Evolutionary conservation across 1,139 yeast genomes (phyloP).

Genomic region (Suhomyces panamericanus): DNA sequence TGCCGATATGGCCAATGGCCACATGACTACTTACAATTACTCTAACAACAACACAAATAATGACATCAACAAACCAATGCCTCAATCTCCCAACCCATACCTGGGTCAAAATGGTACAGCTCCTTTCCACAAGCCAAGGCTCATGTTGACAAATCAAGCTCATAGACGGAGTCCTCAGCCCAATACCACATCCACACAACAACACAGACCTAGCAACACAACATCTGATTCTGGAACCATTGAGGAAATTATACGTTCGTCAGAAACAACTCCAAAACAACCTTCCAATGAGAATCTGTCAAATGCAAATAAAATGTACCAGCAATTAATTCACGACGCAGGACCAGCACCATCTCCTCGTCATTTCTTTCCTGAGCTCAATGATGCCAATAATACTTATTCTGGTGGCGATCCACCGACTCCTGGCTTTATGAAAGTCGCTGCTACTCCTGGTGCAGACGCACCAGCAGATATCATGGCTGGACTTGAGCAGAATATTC

Average conservation of each 20-base stretch:
- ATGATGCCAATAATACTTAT: constrained; percentile 14
- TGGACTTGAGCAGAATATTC: constrained; percentile 46
- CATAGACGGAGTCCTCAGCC: constrained; percentile 18
- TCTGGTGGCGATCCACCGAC: constrained; percentile 14
- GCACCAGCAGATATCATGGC: constrained; percentile 24
- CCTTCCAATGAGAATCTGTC: constrained; percentile 9
- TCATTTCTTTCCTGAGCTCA: constrained; percentile 36
- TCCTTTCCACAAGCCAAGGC: constrained; percentile 36
- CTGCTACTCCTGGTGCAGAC: constrained; percentile 2
- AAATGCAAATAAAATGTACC: constrained; percentile 32
- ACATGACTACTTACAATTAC: constrained; percentile 21
- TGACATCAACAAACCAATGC: background rate
- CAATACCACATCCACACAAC: constrained; percentile 2
- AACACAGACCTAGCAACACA: constrained; percentile 13
- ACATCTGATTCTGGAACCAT: constrained; percentile 28
- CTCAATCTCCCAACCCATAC: constrained; percentile 12
- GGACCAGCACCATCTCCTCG: constrained; percentile 29
- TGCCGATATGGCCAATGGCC: constrained; percentile 15
- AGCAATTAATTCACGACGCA: constrained; percentile 33
- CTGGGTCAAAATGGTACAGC: constrained; percentile 15
- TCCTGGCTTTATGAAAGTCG: constrained; percentile 13
- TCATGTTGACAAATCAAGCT: constrained; percentile 47
- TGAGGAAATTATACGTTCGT: constrained; percentile 40
- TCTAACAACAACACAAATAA: constrained; percentile 2
- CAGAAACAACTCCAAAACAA: constrained; percentile 25